Base-by-base conservation (phyloP, 73 alveolate genomes). In the Paramecium sonneborni region DNA sequence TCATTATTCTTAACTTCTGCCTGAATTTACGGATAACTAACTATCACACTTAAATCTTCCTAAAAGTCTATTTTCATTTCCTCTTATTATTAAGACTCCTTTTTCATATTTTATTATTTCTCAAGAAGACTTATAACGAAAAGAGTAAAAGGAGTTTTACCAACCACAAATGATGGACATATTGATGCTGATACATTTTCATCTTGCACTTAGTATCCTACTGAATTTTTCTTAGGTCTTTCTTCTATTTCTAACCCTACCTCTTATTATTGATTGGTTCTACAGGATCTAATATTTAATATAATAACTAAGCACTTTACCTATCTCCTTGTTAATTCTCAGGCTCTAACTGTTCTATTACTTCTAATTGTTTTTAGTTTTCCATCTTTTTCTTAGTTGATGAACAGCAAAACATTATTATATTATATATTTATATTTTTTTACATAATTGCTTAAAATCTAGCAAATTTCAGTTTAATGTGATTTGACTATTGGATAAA, bases 321-420 rank as follows among this genome's bases (percentile, higher is more conserved):
- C 68, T 52, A 21, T 52, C 68, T 52, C 34, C 68, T 52, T 52
- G 18, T 9, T 52, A 30, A 52, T 52, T 52, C 30, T 52, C 68
- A 52, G 68, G 68, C 18, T 8, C 48, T 26, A 62, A 26, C 26
- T 62, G 44, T 32, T 62, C 84, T 15, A 44, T 7, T 62, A 62
- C 20, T 26, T 62, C 84, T 26, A 62, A 1, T 12, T 43, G 84
- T 62, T 62, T 62, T 62, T 62, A 14, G 21, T 62, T 62, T 26
- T 32, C 84, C 4, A 11, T 20, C 12, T 62, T 62, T 21, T 62
- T 12, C 46, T 62, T 62, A 12, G 39, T 23, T 30, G 84, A 62
- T 26, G 84, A 62, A 10, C 84, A 62, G 84, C 84, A 62, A 62
- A 62, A 62, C 84, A 62, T 62, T 26, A 62, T 62, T 62, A n/a